Base-by-base conservation (phyloP, 176 grass and related monocot genomes). In the Hsuehochloa calcarea region DNA sequence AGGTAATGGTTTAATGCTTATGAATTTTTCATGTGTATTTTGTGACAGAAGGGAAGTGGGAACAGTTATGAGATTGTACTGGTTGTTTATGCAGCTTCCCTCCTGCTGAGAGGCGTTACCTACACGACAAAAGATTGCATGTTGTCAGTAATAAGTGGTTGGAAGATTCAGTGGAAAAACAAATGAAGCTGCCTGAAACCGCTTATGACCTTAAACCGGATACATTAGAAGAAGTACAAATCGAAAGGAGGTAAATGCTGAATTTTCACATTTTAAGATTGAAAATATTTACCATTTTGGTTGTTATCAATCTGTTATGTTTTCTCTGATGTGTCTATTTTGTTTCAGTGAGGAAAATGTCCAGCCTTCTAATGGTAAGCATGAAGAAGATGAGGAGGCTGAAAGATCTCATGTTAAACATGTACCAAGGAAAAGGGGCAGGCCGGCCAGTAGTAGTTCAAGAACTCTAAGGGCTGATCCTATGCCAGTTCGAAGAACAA, bases 141-240 rank as follows among this genome's bases (percentile, higher is more conserved):
- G 70, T 98, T 72, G 80, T 98, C 59, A 92, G 67, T 72, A 68
- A 90, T 46, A 88, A 89, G 55, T 98, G 93, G 96, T 62, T 95
- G 70, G 96, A 98, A 70, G 89, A 95, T 98, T 98, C 96, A 59
- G 64, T 98, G 55, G 88, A 86, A 29, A 90, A 80, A 72, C 71
- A 82, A 81, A 92, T 65, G 75, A 93, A 85, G 83, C 72, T 98
- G 40, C 49, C 61, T 84, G 96, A 98, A 88, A 89, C 89, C 29
- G 25, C 85, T 40, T 98, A 95, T 87, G 87, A 90, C 85, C 87
- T 95, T 85, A 95, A 98, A 87, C 96, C 93, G 1, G 87, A 90
- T 87, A 90, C 89, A 58, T 85, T 95, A 49, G 91, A 95, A 87
- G 89, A 90, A 85, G 2, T 95, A 61, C 71, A 92, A 71, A 71